Evolutionary conservation across 345 rosid species (phyloP).

Genomic region (Bruguiera parviflora): DNA sequence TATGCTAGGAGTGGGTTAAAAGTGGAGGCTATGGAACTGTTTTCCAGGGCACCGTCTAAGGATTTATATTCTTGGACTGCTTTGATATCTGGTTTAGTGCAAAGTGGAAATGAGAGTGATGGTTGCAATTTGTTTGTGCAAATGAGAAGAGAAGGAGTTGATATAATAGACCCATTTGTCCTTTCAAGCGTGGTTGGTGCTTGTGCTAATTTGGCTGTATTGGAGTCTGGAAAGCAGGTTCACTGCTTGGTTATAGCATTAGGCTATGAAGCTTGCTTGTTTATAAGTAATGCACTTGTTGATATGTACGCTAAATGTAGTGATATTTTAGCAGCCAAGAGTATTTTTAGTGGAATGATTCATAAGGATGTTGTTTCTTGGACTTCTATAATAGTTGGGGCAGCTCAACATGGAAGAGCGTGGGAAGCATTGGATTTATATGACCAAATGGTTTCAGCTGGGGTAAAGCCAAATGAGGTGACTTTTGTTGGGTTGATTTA

Average conservation of each 20-base stretch:
- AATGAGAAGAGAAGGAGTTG: slow-evolving; percentile 69
- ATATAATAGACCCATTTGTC: slow-evolving; percentile 68
- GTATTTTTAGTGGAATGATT: slow-evolving; percentile 45
- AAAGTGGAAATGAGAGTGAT: slow-evolving; percentile 59
- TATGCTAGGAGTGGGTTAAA: slow-evolving; percentile 65
- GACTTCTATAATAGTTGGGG: slow-evolving; percentile 77
- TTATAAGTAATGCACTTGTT: slow-evolving; percentile 60
- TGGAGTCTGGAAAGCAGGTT: slow-evolving; percentile 62
- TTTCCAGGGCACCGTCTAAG: slow-evolving; percentile 35
- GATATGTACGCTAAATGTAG: slow-evolving; percentile 92
- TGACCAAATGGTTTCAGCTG: slow-evolving; percentile 55
- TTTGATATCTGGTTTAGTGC: slow-evolving; percentile 70
- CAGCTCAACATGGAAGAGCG: slow-evolving; percentile 77
- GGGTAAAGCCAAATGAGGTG: slow-evolving; percentile 74
- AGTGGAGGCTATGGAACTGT: slow-evolving; percentile 49
- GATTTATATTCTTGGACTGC: slow-evolving; percentile 70
- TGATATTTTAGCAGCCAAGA: slow-evolving; percentile 53
- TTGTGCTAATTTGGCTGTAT: slow-evolving; percentile 61
- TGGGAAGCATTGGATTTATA: slow-evolving; percentile 55
- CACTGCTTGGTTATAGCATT: slow-evolving; percentile 51
- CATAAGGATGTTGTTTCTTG: slow-evolving; percentile 71
- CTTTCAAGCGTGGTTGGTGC: slow-evolving; percentile 71
- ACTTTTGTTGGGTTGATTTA: slow-evolving; percentile 74
- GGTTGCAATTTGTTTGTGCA: slow-evolving; percentile 46
- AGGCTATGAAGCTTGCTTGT: slow-evolving; percentile 60